Base-by-base conservation (phyloP, 2,329 filamentous ascomycete species). In the Penicillium sclerotigenum region DNA sequence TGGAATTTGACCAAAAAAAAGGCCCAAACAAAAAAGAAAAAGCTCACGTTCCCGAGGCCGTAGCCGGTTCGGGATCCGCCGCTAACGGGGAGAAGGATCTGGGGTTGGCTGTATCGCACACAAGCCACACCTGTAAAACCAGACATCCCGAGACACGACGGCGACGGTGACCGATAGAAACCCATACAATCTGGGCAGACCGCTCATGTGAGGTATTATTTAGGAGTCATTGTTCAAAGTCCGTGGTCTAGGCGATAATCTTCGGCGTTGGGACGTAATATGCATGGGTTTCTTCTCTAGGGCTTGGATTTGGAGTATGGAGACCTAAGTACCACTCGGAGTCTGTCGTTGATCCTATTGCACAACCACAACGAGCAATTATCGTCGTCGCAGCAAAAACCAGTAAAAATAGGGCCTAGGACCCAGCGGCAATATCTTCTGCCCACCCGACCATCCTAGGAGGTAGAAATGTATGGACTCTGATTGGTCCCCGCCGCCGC, bases 351-450 rank as follows among this genome's bases (percentile, higher is more conserved):
- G 36, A 52, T 62, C 59, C 55, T 26, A 62, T 61, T 59, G 56
- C 47, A 55, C 52, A 33, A 26, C 36, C 14, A 57, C 31, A 45
- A 42, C 47, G 47, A 49, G 29, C 26, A 3, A 55, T 60, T 60
- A 48, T 61, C 52, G 54, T 50, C 41, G 29, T 28, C 20, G n/a
- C 48, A 54, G 57, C 54, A 42, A 64, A 62, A 61, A 36, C 38
- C 48, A 56, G 57, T 58, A 48, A 64, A 64, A 61, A 60, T 48
- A 41, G 61, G 24, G 42, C 24, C 47, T 38, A 49, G 57, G 58
- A 60, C 57, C 58, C 57, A 65, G 60, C 68, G 70, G 68, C 64
- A 71, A 71, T 72, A 65, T 59, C 59, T 71, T 71, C 66, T 65
- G 65, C 65, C 68, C 64, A 66, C 52, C 58, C 58, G 58, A 57